Base-by-base conservation (phyloP, 371 early-diverging fungal species). In the Ecytonucleospora hepatopenaei region DNA sequence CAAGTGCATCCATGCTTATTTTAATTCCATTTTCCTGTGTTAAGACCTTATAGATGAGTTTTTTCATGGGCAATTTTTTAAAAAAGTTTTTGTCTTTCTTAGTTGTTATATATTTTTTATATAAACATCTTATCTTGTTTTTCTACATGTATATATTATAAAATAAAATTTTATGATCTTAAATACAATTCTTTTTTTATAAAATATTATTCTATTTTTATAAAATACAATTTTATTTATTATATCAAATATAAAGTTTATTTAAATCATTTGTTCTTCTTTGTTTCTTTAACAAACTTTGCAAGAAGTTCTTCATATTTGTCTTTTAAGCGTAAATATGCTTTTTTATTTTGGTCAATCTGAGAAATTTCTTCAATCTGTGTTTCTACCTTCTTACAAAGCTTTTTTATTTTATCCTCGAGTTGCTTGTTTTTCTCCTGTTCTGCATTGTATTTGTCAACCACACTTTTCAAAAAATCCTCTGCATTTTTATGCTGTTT, bases 401-500 rank as follows among this genome's bases (percentile, higher is more conserved):
- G 51, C 2, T 54, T 28, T 15, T 34, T 59, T 0, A 65, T 54
- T 19, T 69, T 56, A 5, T 26, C 51, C 8, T 65, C 32, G 1
- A 61, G 23, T n/a, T 66, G 26, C 32, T 47, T 51, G 30, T 61
- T 67, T 24, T 55, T 57, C 19, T 63, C 57, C 21, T 59, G 48
- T 24, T 54, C 35, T 26, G 53, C 59, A 15, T 58, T 34, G 27
- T 32, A 56, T 32, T 61, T 61, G 12, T 56, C 53, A 28, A 69
- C 32, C 1, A 73, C 55, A 15, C 33, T 48, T 2, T 67, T 64
- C 19, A 73, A 64, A 49, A 65, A 73, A 21, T 62, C 56, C 35
- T 67, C 61, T 16, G 40, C 34, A 51, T 73, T 69, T 30, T 48
- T 59, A 17, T 35, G 40, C 56, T 73, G 73, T 49, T 69, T 69